phyloP scores from a whole-genome alignment of 257 asterid species.

The Buddleja alternifolia region DNA sequence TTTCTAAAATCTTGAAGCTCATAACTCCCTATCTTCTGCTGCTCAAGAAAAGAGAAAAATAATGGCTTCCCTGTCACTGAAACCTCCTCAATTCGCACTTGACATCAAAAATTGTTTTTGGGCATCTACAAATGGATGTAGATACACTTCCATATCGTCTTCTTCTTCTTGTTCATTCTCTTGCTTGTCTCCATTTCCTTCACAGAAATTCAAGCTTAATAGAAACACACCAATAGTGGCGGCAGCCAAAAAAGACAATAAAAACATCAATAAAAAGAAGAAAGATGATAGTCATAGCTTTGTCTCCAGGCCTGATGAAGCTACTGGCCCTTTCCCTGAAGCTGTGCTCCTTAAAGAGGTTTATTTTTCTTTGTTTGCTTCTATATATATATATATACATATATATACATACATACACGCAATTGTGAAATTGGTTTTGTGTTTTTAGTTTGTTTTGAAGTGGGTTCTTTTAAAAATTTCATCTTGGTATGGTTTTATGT shows the following conservation, averaged over 20 bases:
- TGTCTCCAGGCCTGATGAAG: constrained; percentile 72
- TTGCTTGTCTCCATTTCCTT: constrained; percentile 32
- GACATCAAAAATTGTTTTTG: constrained; percentile 22
- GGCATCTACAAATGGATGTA: constrained; percentile 30
- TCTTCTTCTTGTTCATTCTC: constrained; percentile 36
- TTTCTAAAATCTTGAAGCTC: constrained; percentile 18
- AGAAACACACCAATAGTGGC: constrained; percentile 38
- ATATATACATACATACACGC: neutral
- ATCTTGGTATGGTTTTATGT: neutral
- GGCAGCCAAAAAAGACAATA: constrained; percentile 54
- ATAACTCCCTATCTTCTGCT: constrained; percentile 23
- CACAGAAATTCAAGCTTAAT: constrained; percentile 42
- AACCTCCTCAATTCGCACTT: constrained; percentile 30
- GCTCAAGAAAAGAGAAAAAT: neutral
- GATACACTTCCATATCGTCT: neutral
- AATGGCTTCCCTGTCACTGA: constrained; percentile 37
- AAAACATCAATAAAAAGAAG: constrained; percentile 33
- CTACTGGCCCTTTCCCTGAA: constrained; percentile 91
- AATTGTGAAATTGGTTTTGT: neutral
- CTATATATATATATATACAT: no score
- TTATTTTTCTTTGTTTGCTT: neutral
- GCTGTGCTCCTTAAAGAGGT: constrained; percentile 84
- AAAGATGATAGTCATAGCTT: constrained; percentile 66
- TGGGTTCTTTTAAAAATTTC: neutral
- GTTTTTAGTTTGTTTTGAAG: neutral